Evolutionary conservation across 805 yeast genomes (phyloP), one percentile per base, ranked within the genome.

Genomic region (Priceomyces castillae): DNA sequence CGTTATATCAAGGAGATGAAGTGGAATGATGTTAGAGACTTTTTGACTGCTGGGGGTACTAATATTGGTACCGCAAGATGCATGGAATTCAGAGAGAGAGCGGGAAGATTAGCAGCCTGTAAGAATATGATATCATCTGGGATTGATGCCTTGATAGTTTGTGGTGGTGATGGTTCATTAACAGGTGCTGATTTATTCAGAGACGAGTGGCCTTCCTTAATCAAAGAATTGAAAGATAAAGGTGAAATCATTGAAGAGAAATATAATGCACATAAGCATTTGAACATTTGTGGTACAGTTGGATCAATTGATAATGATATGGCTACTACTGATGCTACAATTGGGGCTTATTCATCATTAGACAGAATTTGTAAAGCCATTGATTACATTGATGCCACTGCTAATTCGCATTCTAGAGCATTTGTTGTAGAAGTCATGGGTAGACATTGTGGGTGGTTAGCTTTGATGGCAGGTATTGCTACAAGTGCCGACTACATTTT

Each of bases 391-490:
- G 97, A 90, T 65, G 96, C 97, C 41, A 94, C 99, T 30, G 99
- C 99, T 14, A 81, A 86, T 53, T 92, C 98, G 2, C 99, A 94
- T 65, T 88, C 96, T 11, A 81, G 99, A 59, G 99, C 99, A 6
- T 94, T 94, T 64, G 97, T 94, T 35, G 86, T 94, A 46, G 99
- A 94, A 65, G 99, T 94, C 33, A 94, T 94, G 99, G 99, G 99
- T 49, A 82, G 99, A 61, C 97, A 94, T 65, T 94, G 99, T 75
- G 99, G 99, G 50, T 94, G 99, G 99, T 78, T 94, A 56, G 98
- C 95, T 1, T 73, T 94, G 54, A 90, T 90, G 94, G 95, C 99
- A 3, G 99, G 98, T 59, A 84, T 92, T 48, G 90, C 98, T 35
- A 88, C 97, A 22, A 86, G 94, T 57, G 98, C 99, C 2, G 99